Percentiles rank a stretch among this genome's conserved stretches.
Evolutionary conservation across 768 basidiomycete genomes (phyloP).

Genomic region (Vararia minispora): DNA sequence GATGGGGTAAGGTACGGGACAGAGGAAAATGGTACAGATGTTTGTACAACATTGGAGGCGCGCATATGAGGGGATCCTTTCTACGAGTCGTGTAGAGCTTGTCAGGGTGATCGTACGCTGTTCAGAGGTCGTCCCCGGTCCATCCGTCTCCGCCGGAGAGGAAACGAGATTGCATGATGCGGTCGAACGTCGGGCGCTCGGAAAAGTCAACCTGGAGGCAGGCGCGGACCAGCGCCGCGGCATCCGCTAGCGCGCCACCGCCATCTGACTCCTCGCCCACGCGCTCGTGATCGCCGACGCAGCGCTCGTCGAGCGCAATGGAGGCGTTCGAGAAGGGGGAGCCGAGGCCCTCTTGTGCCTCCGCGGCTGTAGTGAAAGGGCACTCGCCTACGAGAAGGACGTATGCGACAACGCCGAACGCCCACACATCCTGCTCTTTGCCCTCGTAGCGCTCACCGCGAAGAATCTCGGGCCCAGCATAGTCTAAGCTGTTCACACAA

Average conservation of each 20-base stretch:
- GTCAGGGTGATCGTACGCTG: no score
- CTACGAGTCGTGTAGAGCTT: no score
- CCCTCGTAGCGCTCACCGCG: conserved; percentile 92
- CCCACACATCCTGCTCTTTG: conserved; percentile 98
- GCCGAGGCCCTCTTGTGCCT: conserved; percentile 76
- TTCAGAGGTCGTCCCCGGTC: conserved; percentile 30
- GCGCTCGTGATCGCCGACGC: conserved; percentile 57
- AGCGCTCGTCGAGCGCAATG: conserved; percentile 70
- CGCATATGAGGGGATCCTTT: no score
- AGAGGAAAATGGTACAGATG: no score
- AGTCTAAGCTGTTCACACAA: conserved; percentile 53
- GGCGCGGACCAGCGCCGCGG: conserved; percentile 69
- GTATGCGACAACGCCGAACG: conserved; percentile 93
- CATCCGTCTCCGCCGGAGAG: conserved; percentile 71
- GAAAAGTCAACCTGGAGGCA: conserved; percentile 75
- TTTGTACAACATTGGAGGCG: no score
- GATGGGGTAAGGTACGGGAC: no score
- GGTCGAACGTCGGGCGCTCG: conserved; percentile 79
- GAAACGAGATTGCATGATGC: conserved; percentile 71
- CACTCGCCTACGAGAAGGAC: conserved; percentile 90
- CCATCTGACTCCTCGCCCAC: conserved; percentile 76
- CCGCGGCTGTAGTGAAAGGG: conserved; percentile 82
- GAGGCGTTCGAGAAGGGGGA: conserved; percentile 70
- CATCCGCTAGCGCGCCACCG: conserved; percentile 77
- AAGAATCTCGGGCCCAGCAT: conserved; percentile 93